Evolutionary conservation across 306 rosid genomes (phyloP).

Genomic region (Fagus sylvatica): DNA sequence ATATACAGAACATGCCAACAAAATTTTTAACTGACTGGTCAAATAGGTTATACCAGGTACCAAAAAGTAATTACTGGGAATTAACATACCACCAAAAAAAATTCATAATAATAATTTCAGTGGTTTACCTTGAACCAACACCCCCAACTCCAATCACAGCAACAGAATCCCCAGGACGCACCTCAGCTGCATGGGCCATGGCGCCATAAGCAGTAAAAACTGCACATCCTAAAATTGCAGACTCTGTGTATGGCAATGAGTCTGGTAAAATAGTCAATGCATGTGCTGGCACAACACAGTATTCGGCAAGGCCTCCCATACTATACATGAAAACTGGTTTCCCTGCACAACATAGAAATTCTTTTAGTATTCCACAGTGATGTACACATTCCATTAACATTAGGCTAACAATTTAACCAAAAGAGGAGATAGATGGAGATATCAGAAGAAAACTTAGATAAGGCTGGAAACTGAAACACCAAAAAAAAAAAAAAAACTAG

Average conservation of each 20-base stretch:
- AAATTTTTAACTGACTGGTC: not conserved
- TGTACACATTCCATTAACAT: not conserved
- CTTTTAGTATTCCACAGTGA: slow-evolving; percentile 29
- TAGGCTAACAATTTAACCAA: not conserved
- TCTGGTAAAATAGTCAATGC: slow-evolving; percentile 66
- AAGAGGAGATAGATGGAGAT: not conserved
- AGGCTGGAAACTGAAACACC: slow-evolving; percentile 18
- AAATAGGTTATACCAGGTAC: not conserved
- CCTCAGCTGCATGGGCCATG: slow-evolving; percentile 96
- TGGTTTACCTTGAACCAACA: slow-evolving; percentile 84
- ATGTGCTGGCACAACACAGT: slow-evolving; percentile 91
- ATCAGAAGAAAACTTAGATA: not conserved
- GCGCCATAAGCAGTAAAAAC: slow-evolving; percentile 98
- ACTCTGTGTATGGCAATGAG: slow-evolving; percentile 77
- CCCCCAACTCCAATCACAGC: slow-evolving; percentile 96
- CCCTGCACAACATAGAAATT: slow-evolving; percentile 46
- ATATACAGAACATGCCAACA: not conserved
- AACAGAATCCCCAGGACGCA: slow-evolving; percentile 89
- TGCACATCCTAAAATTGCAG: slow-evolving; percentile 97
- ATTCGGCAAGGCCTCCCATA: slow-evolving; percentile 99
- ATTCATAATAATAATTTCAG: not conserved
- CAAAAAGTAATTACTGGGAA: not conserved
- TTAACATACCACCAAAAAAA: not conserved
- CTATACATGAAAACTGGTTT: slow-evolving; percentile 88
- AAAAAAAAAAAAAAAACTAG: not conserved